Evolutionary conservation across 306 rosid genomes (phyloP), one percentile per base, ranked within the genome.

Genomic region (Dicorynia guianensis): DNA sequence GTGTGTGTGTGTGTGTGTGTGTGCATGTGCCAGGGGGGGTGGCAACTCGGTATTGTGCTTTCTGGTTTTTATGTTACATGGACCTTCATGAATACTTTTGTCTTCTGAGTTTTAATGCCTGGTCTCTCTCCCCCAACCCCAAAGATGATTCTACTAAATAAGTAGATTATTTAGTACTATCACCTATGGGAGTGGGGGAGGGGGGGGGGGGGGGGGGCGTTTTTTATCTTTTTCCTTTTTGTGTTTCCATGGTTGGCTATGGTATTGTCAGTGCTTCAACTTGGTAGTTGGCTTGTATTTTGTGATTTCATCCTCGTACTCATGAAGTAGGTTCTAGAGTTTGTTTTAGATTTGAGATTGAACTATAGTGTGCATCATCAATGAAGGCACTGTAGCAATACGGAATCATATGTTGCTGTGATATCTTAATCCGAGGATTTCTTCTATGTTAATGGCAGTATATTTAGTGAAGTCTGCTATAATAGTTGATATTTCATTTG

Each of bases 361-460:
- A 48, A n/a, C n/a, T 50, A 20, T 73, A 72, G 46, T 65, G 75
- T 36, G 74, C 44, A 63, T 63, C 34, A 46, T 70, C 73, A 38
- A 62, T 20, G 46, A 10, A n/a, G 40, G 33, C 17, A 36, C 74
- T 55, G 15, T 19, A 11, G 50, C 3, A 9, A 46, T 46, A 46
- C 11, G 46, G 46, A 1, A 7, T 6, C 10, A 11, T 46, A 35
- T 35, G 57, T 63, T 33, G 53, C 19, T 20, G 30, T 33, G 18
- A 33, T 46, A 25, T 35, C 34, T 5, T 61, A 62, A 34, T 38
- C 8, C 7, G 43, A n/a, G 65, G 65, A 64, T 63, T 61, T 79
- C 3, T 73, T 13, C 53, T 46, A n/a, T 52, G 70, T 36, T 40
- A 20, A 18, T 4, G 36, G 14, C 64, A 56, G 57, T 65, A 14